Conservation (phyloP, 2,329 filamentous ascomycete genomes). For the Phialophora tarda region DNA sequence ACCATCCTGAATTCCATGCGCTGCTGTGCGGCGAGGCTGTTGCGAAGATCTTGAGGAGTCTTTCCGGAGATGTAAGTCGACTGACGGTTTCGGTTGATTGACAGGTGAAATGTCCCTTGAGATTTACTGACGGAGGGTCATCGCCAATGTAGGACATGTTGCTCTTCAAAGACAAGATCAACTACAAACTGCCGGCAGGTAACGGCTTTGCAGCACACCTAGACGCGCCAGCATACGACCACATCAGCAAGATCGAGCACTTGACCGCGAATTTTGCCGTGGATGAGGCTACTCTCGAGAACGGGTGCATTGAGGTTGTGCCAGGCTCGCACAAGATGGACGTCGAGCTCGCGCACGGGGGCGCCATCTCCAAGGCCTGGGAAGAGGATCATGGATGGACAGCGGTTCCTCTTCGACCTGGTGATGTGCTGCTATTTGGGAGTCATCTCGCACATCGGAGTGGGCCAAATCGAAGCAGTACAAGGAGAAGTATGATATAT, state of each 20-base stretch:
- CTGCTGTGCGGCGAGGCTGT: constrained; percentile 42
- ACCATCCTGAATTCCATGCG: constrained; percentile 40
- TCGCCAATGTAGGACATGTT: constrained; percentile 42
- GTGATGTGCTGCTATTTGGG: constrained; percentile 45
- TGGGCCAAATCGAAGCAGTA: constrained; percentile 41
- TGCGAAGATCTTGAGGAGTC: constrained; percentile 41
- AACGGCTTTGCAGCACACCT: constrained; percentile 47
- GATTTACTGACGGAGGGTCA: background rate
- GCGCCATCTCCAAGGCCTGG: constrained; percentile 44
- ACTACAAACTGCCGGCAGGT: constrained; percentile 45
- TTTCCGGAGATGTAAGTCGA: constrained; percentile 41
- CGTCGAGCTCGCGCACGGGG: constrained; percentile 43
- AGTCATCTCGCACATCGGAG: constrained; percentile 46
- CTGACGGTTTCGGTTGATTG: background rate
- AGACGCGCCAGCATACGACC: constrained; percentile 47
- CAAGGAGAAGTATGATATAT: constrained; percentile 41
- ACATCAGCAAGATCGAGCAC: constrained; percentile 46
- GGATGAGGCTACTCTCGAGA: constrained; percentile 43
- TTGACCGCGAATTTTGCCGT: constrained; percentile 46
- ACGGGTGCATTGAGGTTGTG: constrained; percentile 46
- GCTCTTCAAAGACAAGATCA: constrained; percentile 49
- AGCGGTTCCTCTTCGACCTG: constrained; percentile 42
- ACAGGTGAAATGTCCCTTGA: background rate
- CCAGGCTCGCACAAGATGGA: constrained; percentile 46
- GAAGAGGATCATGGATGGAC: constrained; percentile 44